These are phyloP conservation scores for Chamaenerion angustifolium DNA, from an alignment of 345 rosid species.

Conservation along the genomic window DNA sequence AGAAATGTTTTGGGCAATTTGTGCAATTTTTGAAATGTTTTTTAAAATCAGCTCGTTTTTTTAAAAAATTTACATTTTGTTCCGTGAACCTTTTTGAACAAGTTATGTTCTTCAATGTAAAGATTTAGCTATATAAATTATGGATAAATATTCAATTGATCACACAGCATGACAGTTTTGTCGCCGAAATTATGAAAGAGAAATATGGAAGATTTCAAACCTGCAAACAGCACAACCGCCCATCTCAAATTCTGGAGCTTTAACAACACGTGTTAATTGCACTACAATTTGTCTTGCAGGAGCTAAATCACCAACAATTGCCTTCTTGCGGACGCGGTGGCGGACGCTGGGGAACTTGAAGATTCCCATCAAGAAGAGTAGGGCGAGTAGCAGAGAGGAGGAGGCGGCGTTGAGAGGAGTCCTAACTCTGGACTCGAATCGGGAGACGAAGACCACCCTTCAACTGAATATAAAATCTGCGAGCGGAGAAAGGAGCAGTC, in stretches of 20 bases:
- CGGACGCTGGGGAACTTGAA: constrained; percentile 4
- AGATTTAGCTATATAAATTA: too few species aligned
- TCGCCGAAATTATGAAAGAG: neutral
- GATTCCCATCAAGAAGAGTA: constrained; percentile 6
- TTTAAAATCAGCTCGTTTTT: too few species aligned
- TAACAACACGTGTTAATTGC: constrained; percentile 51
- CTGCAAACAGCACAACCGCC: too few species aligned
- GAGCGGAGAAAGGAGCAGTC: neutral
- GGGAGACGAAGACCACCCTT: neutral
- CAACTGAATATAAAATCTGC: neutral
- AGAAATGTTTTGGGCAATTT: too few species aligned
- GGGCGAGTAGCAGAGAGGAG: constrained; percentile 7
- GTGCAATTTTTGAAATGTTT: too few species aligned
- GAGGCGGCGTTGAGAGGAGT: constrained; percentile 4
- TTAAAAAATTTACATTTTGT: too few species aligned
- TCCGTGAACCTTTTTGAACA: too few species aligned
- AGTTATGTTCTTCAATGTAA: too few species aligned
- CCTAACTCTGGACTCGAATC: neutral
- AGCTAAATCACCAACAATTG: constrained; percentile 22
- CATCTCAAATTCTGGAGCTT: constrained; percentile 65
- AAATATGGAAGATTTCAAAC: constrained; percentile 22
- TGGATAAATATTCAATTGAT: too few species aligned
- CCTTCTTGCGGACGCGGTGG: constrained; percentile 17
- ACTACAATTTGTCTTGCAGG: constrained; percentile 39
- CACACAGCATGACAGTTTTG: too few species aligned